Evolutionary conservation across 176 grass and related monocot genomes (phyloP).

Genomic region (Musa troglodytarum): DNA sequence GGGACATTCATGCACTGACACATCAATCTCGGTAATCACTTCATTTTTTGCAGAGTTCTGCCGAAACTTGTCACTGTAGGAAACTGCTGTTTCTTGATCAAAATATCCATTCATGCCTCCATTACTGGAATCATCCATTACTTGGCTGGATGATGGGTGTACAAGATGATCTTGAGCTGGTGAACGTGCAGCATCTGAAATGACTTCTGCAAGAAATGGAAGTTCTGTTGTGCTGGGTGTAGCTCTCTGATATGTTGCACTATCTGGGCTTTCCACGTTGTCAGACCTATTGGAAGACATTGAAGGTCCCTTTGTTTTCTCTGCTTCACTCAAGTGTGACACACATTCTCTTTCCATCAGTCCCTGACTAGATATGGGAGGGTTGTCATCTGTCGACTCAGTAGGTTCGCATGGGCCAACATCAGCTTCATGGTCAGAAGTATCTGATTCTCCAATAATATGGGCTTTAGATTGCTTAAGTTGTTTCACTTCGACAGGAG

Average conservation of each 20-base stretch:
- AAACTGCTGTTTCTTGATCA: conserved; percentile 15
- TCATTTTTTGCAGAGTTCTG: conserved; percentile 33
- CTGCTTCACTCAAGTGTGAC: conserved; percentile 33
- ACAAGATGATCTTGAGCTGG: conserved; percentile 39
- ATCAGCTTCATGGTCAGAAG: conserved; percentile 37
- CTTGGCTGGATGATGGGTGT: conserved; percentile 36
- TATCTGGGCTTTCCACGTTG: conserved; percentile 40
- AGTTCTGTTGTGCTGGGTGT: conserved; percentile 17
- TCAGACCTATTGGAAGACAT: conserved; percentile 30
- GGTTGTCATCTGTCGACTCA: conserved; percentile 37
- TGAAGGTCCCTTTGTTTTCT: conserved; percentile 25
- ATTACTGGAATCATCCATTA: conserved; percentile 19
- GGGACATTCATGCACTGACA: conserved; percentile 46
- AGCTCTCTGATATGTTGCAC: conserved; percentile 45
- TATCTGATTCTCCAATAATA: neutral
- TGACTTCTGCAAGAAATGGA: conserved; percentile 19
- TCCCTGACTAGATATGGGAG: conserved; percentile 25
- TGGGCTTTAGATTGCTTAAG: neutral
- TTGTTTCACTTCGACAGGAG: conserved; percentile 19
- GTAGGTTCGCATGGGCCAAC: conserved; percentile 31
- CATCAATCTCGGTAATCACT: conserved; percentile 36
- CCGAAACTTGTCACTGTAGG: conserved; percentile 8
- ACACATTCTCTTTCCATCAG: conserved; percentile 32
- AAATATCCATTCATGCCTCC: neutral
- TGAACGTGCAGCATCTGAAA: conserved; percentile 20